Conservation (phyloP, 306 rosid genomes). For the Vigna reflexopilosa region DNA sequence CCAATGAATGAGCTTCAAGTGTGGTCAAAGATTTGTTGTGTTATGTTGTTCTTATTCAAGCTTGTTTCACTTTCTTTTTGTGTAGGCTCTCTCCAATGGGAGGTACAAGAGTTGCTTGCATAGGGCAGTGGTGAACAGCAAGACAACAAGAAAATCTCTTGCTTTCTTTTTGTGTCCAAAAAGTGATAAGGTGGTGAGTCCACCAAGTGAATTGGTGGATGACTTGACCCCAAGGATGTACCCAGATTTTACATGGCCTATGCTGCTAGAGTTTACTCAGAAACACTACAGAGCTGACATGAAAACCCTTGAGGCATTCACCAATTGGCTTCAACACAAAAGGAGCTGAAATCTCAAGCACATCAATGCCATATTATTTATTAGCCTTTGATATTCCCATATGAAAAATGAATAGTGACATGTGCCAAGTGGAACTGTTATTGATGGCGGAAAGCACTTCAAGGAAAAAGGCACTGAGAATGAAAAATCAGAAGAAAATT, state of each 20-base stretch:
- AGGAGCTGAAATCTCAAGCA: conserved; percentile 44
- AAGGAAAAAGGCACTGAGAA: conserved; percentile 32
- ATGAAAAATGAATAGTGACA: conserved; percentile 41
- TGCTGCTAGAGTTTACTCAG: conserved; percentile 83
- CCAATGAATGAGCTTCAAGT: not conserved
- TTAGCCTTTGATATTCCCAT: conserved; percentile 31
- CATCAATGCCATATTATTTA: conserved; percentile 33
- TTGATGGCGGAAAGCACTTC: conserved; percentile 13
- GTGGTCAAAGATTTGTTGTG: not conserved
- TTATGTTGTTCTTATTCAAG: not conserved
- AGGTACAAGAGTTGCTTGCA: conserved; percentile 95
- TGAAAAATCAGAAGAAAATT: conserved; percentile 53
- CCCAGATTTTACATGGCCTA: conserved; percentile 98
- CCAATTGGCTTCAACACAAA: conserved; percentile 71
- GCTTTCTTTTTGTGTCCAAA: conserved; percentile 94
- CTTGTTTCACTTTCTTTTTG: not conserved
- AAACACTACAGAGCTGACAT: conserved; percentile 91
- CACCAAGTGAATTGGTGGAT: conserved; percentile 80
- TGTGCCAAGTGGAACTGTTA: conserved; percentile 26
- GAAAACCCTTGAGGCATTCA: conserved; percentile 79
- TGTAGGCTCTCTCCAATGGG: conserved; percentile 92
- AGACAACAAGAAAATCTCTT: conserved; percentile 78
- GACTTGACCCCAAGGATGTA: conserved; percentile 61
- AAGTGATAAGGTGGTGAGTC: conserved; percentile 77
- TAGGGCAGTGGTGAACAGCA: conserved; percentile 93